These are phyloP conservation scores for Meira miltonrushii DNA, from an alignment of 1,284 basidiomycete species.

Conservation along the genomic window DNA sequence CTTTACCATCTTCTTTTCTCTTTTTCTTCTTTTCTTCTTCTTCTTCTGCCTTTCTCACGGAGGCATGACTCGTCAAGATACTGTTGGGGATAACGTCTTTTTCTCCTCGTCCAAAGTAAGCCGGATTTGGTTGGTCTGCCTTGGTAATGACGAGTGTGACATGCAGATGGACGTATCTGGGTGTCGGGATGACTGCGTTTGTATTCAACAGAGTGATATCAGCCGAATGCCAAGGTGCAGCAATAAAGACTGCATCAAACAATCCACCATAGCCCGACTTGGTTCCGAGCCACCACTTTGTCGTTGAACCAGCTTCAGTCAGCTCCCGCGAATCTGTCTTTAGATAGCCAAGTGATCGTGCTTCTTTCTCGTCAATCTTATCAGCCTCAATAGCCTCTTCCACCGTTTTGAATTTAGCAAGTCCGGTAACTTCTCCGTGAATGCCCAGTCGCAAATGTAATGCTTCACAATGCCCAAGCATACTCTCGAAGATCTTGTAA, in stretches of 20 bases:
- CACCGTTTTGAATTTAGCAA: conserved; percentile 28
- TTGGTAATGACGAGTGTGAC: conserved; percentile 83
- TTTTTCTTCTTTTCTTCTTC: not conserved
- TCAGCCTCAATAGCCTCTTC: conserved; percentile 16
- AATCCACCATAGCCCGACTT: conserved; percentile 35
- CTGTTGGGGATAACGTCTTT: conserved; percentile 61
- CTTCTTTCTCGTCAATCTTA: conserved; percentile 7
- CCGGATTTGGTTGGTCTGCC: conserved; percentile 61
- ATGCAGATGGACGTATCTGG: conserved; percentile 76
- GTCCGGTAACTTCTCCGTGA: conserved; percentile 43
- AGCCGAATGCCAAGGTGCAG: conserved; percentile 45
- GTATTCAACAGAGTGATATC: conserved; percentile 48
- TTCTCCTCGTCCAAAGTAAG: conserved; percentile 64
- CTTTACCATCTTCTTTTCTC: conserved; percentile 1
- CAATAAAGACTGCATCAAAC: conserved; percentile 46
- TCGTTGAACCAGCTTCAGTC: not conserved
- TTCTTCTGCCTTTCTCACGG: conserved; percentile 22
- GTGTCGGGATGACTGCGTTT: conserved; percentile 59
- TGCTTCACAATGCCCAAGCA: conserved; percentile 63
- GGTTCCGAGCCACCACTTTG: conserved; percentile 44
- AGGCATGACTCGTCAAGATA: conserved; percentile 62
- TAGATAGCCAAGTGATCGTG: not conserved
- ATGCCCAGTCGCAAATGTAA: conserved; percentile 51
- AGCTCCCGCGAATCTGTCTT: not conserved
- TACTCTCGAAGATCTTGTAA: conserved; percentile 75